Evolutionary conservation across 768 basidiomycete species (phyloP).

Genomic region (Cubamyces sp.): DNA sequence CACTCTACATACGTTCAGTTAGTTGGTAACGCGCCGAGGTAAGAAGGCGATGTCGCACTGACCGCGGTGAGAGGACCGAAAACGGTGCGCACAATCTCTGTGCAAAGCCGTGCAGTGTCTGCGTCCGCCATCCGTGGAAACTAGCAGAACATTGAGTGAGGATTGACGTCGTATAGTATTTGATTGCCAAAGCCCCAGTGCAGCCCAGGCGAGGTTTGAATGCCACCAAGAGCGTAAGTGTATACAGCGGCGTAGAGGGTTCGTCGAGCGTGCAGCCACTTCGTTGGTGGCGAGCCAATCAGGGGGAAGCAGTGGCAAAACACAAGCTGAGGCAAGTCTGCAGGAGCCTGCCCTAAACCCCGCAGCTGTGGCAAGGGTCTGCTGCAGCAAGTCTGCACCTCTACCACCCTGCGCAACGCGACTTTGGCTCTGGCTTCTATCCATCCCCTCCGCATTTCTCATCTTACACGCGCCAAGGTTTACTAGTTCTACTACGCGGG

Average conservation of each 20-base stretch:
- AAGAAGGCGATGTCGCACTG: constrained; percentile 32
- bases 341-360: constrained; percentile 14
- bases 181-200: too few species aligned
- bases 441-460: not conserved
- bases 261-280: not conserved
- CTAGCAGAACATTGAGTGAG: not conserved
- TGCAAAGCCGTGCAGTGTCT: constrained; percentile 62
- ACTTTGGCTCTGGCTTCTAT: too few species aligned
- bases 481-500: too few species aligned
- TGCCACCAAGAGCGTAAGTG: too few species aligned
- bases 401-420: too few species aligned
- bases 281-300: constrained; percentile 2
- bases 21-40: not conserved
- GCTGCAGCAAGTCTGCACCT: too few species aligned
- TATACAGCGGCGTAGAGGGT: too few species aligned
- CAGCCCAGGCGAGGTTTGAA: too few species aligned
- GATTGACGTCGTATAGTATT: not conserved
- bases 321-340: constrained; percentile 3
- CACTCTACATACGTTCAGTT: constrained; percentile 49
- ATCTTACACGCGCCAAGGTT: not conserved
- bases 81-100: constrained; percentile 63
- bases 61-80: constrained; percentile 72
- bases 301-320: not conserved
- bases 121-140: constrained; percentile 61
- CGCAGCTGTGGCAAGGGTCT: not conserved